Evolutionary conservation across 768 basidiomycete species (phyloP).

Genomic region (Pluteus cervinus): DNA sequence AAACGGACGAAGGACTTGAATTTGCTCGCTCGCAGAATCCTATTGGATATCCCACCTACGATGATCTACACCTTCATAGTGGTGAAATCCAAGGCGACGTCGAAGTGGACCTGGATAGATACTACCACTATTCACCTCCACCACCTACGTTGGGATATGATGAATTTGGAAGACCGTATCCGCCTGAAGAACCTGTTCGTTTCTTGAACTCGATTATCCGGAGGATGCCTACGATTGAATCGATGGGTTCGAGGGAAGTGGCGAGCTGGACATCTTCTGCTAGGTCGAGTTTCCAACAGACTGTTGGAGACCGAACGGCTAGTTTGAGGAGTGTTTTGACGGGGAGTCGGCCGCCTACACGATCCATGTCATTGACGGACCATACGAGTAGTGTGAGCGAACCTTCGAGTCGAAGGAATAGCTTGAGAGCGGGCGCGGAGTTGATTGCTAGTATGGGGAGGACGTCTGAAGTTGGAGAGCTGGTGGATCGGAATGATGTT

Average conservation of each 20-base stretch:
- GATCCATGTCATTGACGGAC: conserved; percentile 25
- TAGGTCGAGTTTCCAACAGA: conserved; percentile 13
- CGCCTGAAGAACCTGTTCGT: conserved; percentile 45
- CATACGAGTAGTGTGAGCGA: conserved; percentile 18
- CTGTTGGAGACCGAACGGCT: conserved; percentile 15
- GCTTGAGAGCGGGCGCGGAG: conserved; percentile 24
- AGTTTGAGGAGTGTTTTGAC: conserved; percentile 11
- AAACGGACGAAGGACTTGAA: conserved; percentile 43
- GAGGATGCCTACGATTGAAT: conserved; percentile 81
- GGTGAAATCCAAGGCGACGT: conserved; percentile 11
- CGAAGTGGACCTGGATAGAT: conserved; percentile 17
- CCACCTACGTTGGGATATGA: conserved; percentile 34
- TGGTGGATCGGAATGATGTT: conserved; percentile 17
- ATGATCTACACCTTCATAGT: conserved; percentile 3
- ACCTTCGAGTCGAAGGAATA: conserved; percentile 32
- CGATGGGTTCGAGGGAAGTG: conserved; percentile 61
- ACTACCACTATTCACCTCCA: conserved; percentile 12
- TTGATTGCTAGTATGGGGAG: conserved; percentile 16
- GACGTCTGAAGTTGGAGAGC: conserved; percentile 29
- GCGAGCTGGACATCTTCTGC: conserved; percentile 23
- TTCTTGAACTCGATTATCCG: conserved; percentile 60
- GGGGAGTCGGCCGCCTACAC: conserved; percentile 33
- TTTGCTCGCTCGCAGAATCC: conserved; percentile 25
- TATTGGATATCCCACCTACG: conserved; percentile 9
- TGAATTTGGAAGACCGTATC: conserved; percentile 41